Percentiles rank a stretch among this genome's conserved stretches.
Conservation (phyloP, 2,329 filamentous ascomycete species). For the Xylariales sp. region DNA sequence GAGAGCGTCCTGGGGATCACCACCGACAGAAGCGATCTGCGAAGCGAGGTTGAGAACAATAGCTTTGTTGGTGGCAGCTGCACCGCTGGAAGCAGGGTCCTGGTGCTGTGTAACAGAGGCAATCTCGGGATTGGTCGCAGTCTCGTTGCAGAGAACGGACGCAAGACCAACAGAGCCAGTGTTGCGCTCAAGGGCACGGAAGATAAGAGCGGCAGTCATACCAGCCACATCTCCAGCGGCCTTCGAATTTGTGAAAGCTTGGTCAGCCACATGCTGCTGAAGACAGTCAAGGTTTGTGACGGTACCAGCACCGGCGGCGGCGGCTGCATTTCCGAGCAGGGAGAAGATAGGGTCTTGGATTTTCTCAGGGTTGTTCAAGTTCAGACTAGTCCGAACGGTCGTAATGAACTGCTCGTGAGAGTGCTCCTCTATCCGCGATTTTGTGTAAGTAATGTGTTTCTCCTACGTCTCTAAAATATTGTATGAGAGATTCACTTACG, state of each 20-base stretch:
- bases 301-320: slow-evolving; percentile 33
- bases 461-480: neutral
- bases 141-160: slow-evolving; percentile 52
- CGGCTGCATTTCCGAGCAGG: slow-evolving; percentile 41
- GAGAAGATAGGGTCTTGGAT: slow-evolving; percentile 25
- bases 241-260: slow-evolving; percentile 58
- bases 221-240: slow-evolving; percentile 44
- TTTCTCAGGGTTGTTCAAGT: slow-evolving; percentile 27
- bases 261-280: slow-evolving; percentile 48
- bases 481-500: slow-evolving; percentile 15
- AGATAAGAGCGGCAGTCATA: slow-evolving; percentile 51
- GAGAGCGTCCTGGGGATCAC: slow-evolving; percentile 57
- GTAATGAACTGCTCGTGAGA: slow-evolving; percentile 25
- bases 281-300: slow-evolving; percentile 38
- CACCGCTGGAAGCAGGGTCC: slow-evolving; percentile 57
- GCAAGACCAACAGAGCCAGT: slow-evolving; percentile 51
- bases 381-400: slow-evolving; percentile 19
- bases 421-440: slow-evolving; percentile 21
- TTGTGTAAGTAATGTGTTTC: slow-evolving; percentile 10
- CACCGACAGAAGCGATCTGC: slow-evolving; percentile 58
- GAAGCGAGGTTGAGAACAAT: slow-evolving; percentile 55
- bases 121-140: slow-evolving; percentile 61
- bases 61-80: slow-evolving; percentile 54
- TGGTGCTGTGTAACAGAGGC: slow-evolving; percentile 61
- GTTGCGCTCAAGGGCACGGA: slow-evolving; percentile 57